Evolutionary conservation across 148 eudicot species (phyloP), one percentile per base, ranked within the genome.

Genomic region (Spergularia marina): DNA sequence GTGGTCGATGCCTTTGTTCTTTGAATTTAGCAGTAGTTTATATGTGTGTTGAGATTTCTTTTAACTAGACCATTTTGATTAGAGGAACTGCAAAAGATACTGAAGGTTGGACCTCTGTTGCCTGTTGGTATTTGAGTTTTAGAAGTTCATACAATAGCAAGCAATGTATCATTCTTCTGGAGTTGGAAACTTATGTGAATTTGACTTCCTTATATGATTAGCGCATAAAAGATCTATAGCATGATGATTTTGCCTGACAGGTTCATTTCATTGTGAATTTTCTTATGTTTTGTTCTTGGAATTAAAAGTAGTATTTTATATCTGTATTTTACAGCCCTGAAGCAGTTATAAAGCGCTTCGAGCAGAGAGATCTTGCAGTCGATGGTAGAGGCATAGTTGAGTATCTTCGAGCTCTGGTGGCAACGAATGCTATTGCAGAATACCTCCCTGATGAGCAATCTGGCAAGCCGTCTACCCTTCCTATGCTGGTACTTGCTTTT

Each of bases 401-500:
- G 73, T 95, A 95, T 78, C 84, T 95, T 66, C 85, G 90, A 82
- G 99, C 99, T 78, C 83, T 95, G 51, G 99, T 95, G 70, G 84
- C 87, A 23, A 92, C 99, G 10, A 88, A 92, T 86, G 97, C 90
- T 40, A 92, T 92, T 74, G 80, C 91, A 70, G 96, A 95, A 18
- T 95, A 90, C 83, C 89, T 95, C 79, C 97, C 97, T 14, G 92
- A 95, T 78, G 94, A 92, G 79, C 85, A 89, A 78, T 89, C 92
- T 57, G 97, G 97, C 73, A 95, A 89, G 77, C 89, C 97, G 82
- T 86, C 96, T n/a, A 84, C 85, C 82, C 97, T 95, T 85, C 94
- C 96, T 71, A 63, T 86, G 39, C 79, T 95, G 91, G 99, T 95
- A 51, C 18, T 51, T 85, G 74, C 18, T 76, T n/a, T 63, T n/a